Evolutionary conservation across 1,284 basidiomycete genomes (phyloP).

Genomic region (Apiotrichum domesticum): DNA sequence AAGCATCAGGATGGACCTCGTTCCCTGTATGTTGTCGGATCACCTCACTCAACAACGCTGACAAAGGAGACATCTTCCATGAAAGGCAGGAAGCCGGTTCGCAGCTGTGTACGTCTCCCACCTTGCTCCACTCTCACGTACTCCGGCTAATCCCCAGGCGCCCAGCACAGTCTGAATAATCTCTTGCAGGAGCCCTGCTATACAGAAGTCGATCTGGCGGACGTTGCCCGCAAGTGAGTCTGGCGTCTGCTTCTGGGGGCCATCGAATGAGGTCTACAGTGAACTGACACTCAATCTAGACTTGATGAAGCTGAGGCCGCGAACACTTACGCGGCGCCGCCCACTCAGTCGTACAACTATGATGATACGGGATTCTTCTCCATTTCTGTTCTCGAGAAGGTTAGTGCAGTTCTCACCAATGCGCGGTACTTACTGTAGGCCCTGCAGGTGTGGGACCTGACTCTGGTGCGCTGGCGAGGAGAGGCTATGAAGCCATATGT

Average conservation of each 20-base stretch:
- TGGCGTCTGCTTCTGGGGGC: neutral
- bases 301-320: constrained; percentile 50
- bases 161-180: constrained; percentile 51
- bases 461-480: constrained; percentile 75
- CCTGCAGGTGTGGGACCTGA: constrained; percentile 73
- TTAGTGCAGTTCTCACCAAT: neutral
- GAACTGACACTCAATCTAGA: constrained; percentile 16
- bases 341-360: constrained; percentile 65
- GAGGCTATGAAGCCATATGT: constrained; percentile 73
- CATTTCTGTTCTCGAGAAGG: constrained; percentile 33
- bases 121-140: neutral
- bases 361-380: constrained; percentile 92
- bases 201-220: constrained; percentile 75
- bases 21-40: constrained; percentile 2
- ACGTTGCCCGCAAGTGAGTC: constrained; percentile 56
- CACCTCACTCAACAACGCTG: neutral
- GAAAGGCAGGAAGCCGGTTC: constrained; percentile 47
- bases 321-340: constrained; percentile 32
- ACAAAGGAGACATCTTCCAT: constrained; percentile 38
- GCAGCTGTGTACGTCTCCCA: constrained; percentile 35
- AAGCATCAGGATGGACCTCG: constrained; percentile 9
- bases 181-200: constrained; percentile 53
- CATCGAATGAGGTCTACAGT: neutral
- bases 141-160: constrained; percentile 28
- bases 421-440: constrained; percentile 47